Conservation (phyloP, 805 yeast species). For the Yamadazyma tumulicola region DNA sequence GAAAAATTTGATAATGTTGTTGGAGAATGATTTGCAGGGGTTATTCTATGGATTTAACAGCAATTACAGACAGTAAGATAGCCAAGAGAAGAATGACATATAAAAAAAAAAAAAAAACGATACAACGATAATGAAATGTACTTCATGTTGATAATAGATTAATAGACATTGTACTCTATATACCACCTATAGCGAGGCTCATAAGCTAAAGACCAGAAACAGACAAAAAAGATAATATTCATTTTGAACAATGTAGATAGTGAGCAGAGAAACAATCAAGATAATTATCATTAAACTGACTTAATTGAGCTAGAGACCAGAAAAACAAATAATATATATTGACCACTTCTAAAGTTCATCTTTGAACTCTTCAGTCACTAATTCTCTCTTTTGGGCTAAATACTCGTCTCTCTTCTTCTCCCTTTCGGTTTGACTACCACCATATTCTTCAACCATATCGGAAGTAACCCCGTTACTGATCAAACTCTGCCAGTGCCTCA, state of each 20-base stretch:
- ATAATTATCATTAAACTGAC: too few relatives aligned
- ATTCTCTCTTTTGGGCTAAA: conserved; percentile 6
- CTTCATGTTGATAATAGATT: neutral
- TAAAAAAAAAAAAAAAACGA: neutral
- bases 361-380: conserved; percentile 8
- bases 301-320: neutral
- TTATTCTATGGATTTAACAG: conserved; percentile 41
- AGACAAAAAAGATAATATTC: neutral
- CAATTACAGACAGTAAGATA: neutral
- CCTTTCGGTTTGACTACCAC: conserved; percentile 32
- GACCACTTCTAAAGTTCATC: conserved; percentile 9
- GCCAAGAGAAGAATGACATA: neutral
- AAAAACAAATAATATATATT: neutral
- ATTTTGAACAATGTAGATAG: conserved; percentile 1
- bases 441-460: conserved; percentile 37
- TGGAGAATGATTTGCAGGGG: conserved; percentile 40
- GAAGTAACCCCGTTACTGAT: conserved; percentile 42
- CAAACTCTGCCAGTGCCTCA: conserved; percentile 55
- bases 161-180: neutral
- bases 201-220: neutral
- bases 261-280: neutral
- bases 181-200: neutral
- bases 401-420: conserved; percentile 16
- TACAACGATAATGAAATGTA: neutral
- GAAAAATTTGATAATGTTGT: conserved; percentile 42